A percentile compares a stretch with the other conserved stretches of the same genome.
Conservation (phyloP, 2,329 filamentous ascomycete species). For the Madurella mycetomatis region DNA sequence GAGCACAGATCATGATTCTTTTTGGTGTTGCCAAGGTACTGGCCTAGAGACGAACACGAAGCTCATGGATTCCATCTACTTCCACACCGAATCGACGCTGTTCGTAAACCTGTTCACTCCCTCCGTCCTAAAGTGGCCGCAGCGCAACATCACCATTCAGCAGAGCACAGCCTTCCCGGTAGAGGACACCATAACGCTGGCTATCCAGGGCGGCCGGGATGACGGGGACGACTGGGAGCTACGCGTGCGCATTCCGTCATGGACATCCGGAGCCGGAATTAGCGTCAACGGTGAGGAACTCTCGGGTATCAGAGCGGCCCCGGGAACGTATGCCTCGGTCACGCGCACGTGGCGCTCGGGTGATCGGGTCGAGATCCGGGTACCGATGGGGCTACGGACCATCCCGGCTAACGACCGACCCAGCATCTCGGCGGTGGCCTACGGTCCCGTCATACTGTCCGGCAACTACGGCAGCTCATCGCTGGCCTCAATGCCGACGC, state of each 20-base stretch:
- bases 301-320: slow-evolving; percentile 22
- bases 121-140: slow-evolving; percentile 41
- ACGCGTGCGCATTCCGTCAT: slow-evolving; percentile 44
- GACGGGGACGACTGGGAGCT: slow-evolving; percentile 33
- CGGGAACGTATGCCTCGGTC: slow-evolving; percentile 41
- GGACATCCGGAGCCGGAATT: slow-evolving; percentile 39
- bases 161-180: slow-evolving; percentile 43
- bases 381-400: slow-evolving; percentile 42
- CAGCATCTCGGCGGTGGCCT: slow-evolving; percentile 41
- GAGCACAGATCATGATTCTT: slow-evolving; percentile 49
- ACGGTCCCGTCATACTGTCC: slow-evolving; percentile 42
- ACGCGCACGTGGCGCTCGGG: slow-evolving; percentile 39
- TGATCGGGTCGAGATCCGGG: slow-evolving; percentile 39
- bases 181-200: slow-evolving; percentile 37
- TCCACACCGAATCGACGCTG: slow-evolving; percentile 37
- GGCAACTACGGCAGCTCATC: slow-evolving; percentile 40
- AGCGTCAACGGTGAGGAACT: slow-evolving; percentile 37
- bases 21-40: slow-evolving; percentile 53
- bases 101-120: slow-evolving; percentile 49
- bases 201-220: slow-evolving; percentile 29
- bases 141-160: slow-evolving; percentile 36
- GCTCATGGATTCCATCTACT: slow-evolving; percentile 50
- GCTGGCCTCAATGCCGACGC: slow-evolving; percentile 27
- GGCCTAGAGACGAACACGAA: slow-evolving; percentile 51
- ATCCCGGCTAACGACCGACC: slow-evolving; percentile 45